Evolutionary conservation across 75 land plant species (phyloP).

Genomic region (Ceratopteris richardii): DNA sequence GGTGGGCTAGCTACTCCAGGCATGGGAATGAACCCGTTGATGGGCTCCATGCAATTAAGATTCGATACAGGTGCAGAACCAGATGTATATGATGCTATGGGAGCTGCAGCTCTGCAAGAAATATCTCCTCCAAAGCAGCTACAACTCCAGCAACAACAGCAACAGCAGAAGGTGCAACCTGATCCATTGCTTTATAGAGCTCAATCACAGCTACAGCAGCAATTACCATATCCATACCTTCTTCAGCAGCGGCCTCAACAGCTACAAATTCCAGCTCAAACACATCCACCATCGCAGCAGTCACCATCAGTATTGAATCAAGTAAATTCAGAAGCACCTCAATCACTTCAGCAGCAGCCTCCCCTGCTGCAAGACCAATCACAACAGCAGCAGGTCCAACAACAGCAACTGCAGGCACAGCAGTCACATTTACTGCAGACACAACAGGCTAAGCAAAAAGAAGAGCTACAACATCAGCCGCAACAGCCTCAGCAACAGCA

Average conservation of each 20-base stretch:
- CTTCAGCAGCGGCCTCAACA: slow-evolving; percentile 24
- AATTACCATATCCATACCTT: slow-evolving; percentile 5
- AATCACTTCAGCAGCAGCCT: slow-evolving; percentile 8
- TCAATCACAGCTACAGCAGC: slow-evolving; percentile 10
- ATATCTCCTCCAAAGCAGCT: slow-evolving; percentile 48
- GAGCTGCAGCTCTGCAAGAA: slow-evolving; percentile 63
- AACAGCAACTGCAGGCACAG: slow-evolving; percentile 24
- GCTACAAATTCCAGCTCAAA: slow-evolving; percentile 6
- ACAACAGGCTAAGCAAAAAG: slow-evolving; percentile 7
- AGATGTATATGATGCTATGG: slow-evolving; percentile 47
- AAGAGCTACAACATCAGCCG: not conserved
- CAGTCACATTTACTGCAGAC: no score
- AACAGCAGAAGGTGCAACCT: slow-evolving; percentile 26
- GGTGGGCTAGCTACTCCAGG: slow-evolving; percentile 14
- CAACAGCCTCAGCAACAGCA: slow-evolving; percentile 24
- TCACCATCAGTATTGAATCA: not conserved
- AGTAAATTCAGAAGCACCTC: not conserved
- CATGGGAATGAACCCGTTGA: slow-evolving; percentile 67
- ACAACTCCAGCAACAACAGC: slow-evolving; percentile 26
- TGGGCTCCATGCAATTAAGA: slow-evolving; percentile 53
- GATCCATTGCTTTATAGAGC: slow-evolving; percentile 19
- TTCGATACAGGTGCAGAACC: slow-evolving; percentile 43
- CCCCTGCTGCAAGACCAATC: slow-evolving; percentile 15
- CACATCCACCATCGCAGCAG: not conserved
- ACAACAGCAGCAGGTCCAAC: slow-evolving; percentile 19